phyloP scores from a whole-genome alignment of 495 filamentous ascomycete species.

The Annulohypoxylon bovei region DNA sequence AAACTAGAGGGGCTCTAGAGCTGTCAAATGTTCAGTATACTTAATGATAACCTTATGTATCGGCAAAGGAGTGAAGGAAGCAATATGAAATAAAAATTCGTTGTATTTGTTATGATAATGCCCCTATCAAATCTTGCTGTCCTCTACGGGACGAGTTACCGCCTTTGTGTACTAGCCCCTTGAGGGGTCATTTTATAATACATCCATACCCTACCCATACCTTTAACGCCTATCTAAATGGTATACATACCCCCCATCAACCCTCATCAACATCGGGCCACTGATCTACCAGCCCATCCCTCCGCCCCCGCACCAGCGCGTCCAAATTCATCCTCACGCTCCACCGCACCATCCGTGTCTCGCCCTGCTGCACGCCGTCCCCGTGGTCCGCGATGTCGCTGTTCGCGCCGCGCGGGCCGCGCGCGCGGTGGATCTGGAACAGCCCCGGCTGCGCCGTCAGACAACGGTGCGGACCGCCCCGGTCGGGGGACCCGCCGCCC shows the following conservation, averaged over 20 bases:
- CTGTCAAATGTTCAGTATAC: too few relatives aligned
- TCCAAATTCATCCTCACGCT: conserved; percentile 49
- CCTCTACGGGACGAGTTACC: neutral
- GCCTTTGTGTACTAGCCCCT: neutral
- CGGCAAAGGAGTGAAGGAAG: too few relatives aligned
- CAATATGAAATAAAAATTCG: too few relatives aligned
- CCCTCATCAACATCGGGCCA: conserved; percentile 35
- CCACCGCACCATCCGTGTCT: conserved; percentile 43
- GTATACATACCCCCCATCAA: neutral
- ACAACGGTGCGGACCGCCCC: conserved; percentile 39
- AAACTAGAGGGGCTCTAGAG: too few relatives aligned
- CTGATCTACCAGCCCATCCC: conserved; percentile 41
- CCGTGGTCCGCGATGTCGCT: conserved; percentile 50
- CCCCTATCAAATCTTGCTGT: too few relatives aligned
- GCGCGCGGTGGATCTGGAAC: conserved; percentile 45
- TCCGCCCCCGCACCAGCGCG: conserved; percentile 39
- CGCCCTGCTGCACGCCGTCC: conserved; percentile 29
- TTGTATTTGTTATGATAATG: too few relatives aligned
- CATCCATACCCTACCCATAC: neutral
- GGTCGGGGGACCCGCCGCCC: conserved; percentile 31
- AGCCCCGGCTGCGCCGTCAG: conserved; percentile 45
- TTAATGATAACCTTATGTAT: too few relatives aligned
- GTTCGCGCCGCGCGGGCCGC: conserved; percentile 35
- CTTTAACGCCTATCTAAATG: too few relatives aligned
- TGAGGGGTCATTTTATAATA: neutral